Evolutionary conservation across 192 early-diverging fungal genomes (phyloP).

Genomic region (Phlyctochytrium arcticum): DNA sequence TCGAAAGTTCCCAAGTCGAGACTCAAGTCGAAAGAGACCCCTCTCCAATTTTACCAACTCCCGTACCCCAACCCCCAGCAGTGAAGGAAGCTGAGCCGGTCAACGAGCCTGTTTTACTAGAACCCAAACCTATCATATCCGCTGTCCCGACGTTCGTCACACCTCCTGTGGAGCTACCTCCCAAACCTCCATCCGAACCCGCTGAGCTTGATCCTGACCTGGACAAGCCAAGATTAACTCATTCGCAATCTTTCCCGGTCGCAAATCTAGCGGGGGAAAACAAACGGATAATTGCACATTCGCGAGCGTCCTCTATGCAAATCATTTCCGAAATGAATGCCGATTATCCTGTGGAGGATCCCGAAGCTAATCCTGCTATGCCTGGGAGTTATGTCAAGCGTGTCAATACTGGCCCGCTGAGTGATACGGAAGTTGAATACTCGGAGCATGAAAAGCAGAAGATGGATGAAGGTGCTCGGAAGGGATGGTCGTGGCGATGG

Average conservation of each 20-base stretch:
- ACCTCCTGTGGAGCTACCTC: no score
- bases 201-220: background rate
- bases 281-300: conserved; percentile 4
- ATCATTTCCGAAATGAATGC: background rate
- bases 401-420: conserved; percentile 35
- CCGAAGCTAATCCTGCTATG: background rate
- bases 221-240: background rate
- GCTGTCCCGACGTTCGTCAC: no score
- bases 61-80: no score
- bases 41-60: no score
- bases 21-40: no score
- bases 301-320: conserved; percentile 12
- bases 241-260: conserved; percentile 11
- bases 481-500: conserved; percentile 73
- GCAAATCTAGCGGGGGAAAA: background rate
- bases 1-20: no score
- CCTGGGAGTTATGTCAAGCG: conserved; percentile 7
- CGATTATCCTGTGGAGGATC: background rate
- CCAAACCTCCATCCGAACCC: background rate
- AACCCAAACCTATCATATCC: no score
- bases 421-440: conserved; percentile 59
- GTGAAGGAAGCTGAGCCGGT: background rate
- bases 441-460: background rate
- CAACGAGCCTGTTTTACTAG: no score
- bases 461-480: background rate